phyloP scores from a whole-genome alignment of 78 protist genomes.

The Cavenderia fasciculata region DNA sequence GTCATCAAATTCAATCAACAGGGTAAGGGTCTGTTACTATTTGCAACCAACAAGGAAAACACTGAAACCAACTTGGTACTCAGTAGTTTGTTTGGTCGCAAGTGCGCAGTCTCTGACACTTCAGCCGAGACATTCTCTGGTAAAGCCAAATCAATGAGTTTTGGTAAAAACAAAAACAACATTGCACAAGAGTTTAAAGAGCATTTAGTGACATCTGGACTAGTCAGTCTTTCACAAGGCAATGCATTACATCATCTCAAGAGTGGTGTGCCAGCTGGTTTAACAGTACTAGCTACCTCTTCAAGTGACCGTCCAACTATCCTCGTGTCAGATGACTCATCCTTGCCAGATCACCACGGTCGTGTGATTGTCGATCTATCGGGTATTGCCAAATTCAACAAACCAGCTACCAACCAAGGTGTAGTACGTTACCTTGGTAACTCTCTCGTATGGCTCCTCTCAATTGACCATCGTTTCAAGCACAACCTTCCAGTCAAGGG shows the following conservation, averaged over 20 bases:
- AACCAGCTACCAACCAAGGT: not conserved
- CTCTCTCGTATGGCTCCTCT: constrained; percentile 36
- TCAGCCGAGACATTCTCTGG: not conserved
- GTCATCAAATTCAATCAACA: constrained; percentile 8
- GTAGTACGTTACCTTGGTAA: constrained; percentile 23
- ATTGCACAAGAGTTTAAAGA: not conserved
- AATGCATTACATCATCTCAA: not conserved
- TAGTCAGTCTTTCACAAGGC: constrained; percentile 29
- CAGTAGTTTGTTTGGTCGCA: not conserved
- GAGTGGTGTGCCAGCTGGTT: not conserved
- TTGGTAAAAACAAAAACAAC: not conserved
- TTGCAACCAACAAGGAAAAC: constrained; percentile 2
- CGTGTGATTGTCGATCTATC: constrained; percentile 27
- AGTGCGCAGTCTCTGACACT: not conserved
- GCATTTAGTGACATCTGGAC: constrained; percentile 54
- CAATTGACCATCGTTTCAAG: constrained; percentile 43
- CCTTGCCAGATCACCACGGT: constrained; percentile 30
- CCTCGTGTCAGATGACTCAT: not conserved
- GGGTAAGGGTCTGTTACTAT: constrained; percentile 51
- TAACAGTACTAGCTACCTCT: constrained; percentile 12
- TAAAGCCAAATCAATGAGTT: not conserved
- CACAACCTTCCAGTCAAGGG: not conserved
- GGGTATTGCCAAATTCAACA: not conserved
- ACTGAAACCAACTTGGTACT: constrained; percentile 6
- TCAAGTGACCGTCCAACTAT: not conserved